A percentile compares a stretch with the other conserved stretches of the same genome.
Conservation (phyloP, 495 filamentous ascomycete species). For the Hypoxylon intermedium region DNA sequence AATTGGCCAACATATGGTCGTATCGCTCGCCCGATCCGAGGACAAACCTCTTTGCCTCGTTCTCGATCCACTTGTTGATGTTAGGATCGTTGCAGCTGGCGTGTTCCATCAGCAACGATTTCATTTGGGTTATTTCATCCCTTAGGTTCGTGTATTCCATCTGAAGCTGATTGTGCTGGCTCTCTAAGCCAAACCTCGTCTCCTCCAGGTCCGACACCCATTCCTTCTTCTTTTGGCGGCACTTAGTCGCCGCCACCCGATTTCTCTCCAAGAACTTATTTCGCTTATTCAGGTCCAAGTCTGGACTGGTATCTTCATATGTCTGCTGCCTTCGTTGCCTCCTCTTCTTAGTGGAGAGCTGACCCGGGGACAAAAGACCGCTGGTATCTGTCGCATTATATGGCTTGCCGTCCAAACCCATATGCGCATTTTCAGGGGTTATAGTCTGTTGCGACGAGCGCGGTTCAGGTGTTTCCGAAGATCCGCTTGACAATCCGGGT, state of each 20-base stretch:
- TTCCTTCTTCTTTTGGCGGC: constrained; percentile 85
- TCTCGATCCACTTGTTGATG: constrained; percentile 56
- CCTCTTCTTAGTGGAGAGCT: constrained; percentile 7
- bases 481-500: constrained; percentile 25
- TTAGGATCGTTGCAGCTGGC: constrained; percentile 63
- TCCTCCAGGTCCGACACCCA: constrained; percentile 68
- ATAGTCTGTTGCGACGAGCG: constrained; percentile 31
- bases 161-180: constrained; percentile 44
- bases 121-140: constrained; percentile 60
- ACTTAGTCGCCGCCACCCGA: constrained; percentile 83
- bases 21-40: constrained; percentile 43
- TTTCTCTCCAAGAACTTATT: constrained; percentile 77
- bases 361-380: background rate
- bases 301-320: background rate
- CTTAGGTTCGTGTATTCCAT: constrained; percentile 50
- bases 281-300: constrained; percentile 43
- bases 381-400: constrained; percentile 2
- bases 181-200: constrained; percentile 50
- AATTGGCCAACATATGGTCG: constrained; percentile 41
- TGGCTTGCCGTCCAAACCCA: background rate
- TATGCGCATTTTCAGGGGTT: constrained; percentile 13
- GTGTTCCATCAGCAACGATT: constrained; percentile 65
- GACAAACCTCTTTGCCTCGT: constrained; percentile 51
- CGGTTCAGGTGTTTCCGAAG: constrained; percentile 33
- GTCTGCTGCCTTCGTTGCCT: constrained; percentile 15